Evolutionary conservation across 2,329 filamentous ascomycete species (phyloP), one percentile per base, ranked within the genome.

Genomic region (Ramularia collo-cygni): DNA sequence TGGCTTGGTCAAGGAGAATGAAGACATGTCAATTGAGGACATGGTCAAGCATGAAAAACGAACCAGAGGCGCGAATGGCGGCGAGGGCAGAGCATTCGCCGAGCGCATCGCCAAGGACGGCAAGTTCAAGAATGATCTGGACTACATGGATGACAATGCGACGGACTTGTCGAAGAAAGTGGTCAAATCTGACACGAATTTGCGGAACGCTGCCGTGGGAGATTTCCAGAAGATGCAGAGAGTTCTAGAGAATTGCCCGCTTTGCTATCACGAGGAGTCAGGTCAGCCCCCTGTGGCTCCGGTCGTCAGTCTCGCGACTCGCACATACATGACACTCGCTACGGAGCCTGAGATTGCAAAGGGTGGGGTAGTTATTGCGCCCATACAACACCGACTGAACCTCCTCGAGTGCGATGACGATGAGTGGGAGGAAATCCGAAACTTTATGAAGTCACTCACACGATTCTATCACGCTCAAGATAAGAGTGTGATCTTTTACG

Each of bases 391-490:
- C 61, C 81, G 82, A 37, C 79, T 74, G 16, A 98, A 96, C 61
- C 77, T 98, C 0, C 70, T 98, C n/a, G 90, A 95, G 63, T 98
- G 92, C 63, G 90, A 96, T 63, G 90, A 98, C 58, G 92, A 98
- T 59, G 92, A 98, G 62, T 98, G 93, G 93, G 92, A 98, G 60
- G 92, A 98, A 64, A 82, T 98, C 4, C 84, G 92, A 49, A 98
- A 98, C 63, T 98, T 98, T 60, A 96, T 96, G 90, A 98, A 98
- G 68, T 84, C 79, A 43, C 73, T 98, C 14, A 95, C 84, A 4
- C 80, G 90, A 31, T 83, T 95, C 77, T 98, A 96, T 64, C 87
- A 94, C 66, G 84, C 89, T 30, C 87, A 93, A 62, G 88, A 89
- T 8, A 83, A 85, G 37, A 86, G 92, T 54, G 89, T 96, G 8